Base-by-base conservation (phyloP, 2,329 filamentous ascomycete species). In the Fusarium sp. region DNA sequence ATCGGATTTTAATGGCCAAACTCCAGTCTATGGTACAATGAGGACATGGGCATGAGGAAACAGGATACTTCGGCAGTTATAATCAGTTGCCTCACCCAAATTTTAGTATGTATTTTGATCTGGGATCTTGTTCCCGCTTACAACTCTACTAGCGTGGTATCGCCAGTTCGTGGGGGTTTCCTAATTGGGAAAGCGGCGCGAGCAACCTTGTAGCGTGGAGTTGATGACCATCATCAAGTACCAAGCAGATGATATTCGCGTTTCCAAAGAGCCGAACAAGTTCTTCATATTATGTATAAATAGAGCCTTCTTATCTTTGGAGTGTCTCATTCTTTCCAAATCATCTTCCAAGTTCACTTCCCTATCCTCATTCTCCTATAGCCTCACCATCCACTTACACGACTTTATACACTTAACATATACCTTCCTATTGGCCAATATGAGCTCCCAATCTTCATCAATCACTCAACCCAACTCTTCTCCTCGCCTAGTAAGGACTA, bases 111-210 rank as follows among this genome's bases (percentile, higher is more conserved):
- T 28, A 28, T 28, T 28, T 28, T 28, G 26, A 28, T 28, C 26
- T 18, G 10, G 13, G 6, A 28, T 28, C 4, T 10, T 44, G 22
- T 44, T 26, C 15, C 24, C 14, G 42, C 50, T 57, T 55, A 56
- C 20, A 56, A 44, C 31, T 36, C 31, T 22, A 48, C 31, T 22
- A 48, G 28, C 14, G 40, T 40, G 6, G 24, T 20, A 51, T 58
- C 31, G 40, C 38, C 42, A 61, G 42, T 49, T 61, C 60, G 64
- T 65, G 51, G 22, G 42, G 18, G 34, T 64, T 69, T 61, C 66
- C 59, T 43, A 57, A 64, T 69, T 50, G 46, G 59, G 66, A 61
- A 69, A 62, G 63, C 31, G 33, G 22, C 63, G 56, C 63, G 62
- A 66, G 45, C 36, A 66, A 61, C 62, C 62, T 42, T 66, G 61